Evolutionary conservation across 78 protist genomes (phyloP).

Genomic region (Dictyostelium capitatum): DNA sequence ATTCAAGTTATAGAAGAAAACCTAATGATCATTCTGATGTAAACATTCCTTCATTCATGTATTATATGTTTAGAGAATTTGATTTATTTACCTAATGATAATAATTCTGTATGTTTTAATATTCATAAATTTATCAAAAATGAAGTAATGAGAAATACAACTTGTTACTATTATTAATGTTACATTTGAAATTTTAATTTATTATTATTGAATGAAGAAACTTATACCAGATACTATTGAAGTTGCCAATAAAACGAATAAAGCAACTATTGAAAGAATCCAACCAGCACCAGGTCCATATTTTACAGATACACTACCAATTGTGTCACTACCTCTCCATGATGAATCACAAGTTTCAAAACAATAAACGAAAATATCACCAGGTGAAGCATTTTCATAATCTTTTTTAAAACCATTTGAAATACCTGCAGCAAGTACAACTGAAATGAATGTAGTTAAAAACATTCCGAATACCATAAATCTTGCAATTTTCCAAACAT

Average conservation of each 20-base stretch:
- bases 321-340: neutral
- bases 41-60: too few relatives aligned
- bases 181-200: neutral
- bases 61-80: too few relatives aligned
- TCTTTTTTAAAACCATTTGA: constrained; percentile 3
- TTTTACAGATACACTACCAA: neutral
- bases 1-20: neutral
- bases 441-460: neutral
- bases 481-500: constrained; percentile 1
- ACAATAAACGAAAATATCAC: neutral
- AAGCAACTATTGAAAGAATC: neutral
- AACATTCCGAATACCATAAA: neutral
- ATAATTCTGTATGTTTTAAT: too few relatives aligned
- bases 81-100: too few relatives aligned
- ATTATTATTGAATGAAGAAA: neutral
- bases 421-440: neutral
- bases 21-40: too few relatives aligned
- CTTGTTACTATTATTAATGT: neutral
- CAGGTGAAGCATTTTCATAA: neutral
- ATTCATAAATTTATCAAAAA: too few relatives aligned
- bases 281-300: constrained; percentile 7
- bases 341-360: neutral
- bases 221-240: neutral
- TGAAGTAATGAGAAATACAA: too few relatives aligned
- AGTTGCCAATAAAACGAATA: neutral